These are phyloP conservation scores for Dactylella cylindrospora DNA, from an alignment of 2,329 filamentous ascomycete species.

Conservation along the genomic window DNA sequence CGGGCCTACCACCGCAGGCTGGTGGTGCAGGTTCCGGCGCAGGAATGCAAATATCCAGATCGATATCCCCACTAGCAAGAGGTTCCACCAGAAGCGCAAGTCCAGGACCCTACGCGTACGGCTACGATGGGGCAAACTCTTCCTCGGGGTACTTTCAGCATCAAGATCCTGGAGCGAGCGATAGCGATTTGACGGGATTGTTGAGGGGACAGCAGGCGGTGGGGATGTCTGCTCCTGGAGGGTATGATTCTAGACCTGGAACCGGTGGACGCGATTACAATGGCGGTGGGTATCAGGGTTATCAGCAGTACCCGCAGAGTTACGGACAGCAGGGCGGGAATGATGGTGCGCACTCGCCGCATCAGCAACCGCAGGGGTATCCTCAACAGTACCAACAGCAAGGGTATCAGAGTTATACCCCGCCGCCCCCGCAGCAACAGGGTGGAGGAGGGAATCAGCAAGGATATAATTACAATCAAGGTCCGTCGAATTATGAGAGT, in stretches of 20 bases:
- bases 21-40: too few relatives aligned
- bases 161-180: constrained; percentile 3
- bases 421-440: constrained; percentile 13
- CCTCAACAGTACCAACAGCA: not conserved
- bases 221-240: constrained; percentile 7
- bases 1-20: too few relatives aligned
- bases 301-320: not conserved
- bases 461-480: constrained; percentile 52
- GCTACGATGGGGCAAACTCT: not conserved
- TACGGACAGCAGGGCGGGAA: not conserved
- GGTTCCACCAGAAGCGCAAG: too few relatives aligned
- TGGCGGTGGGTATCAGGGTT: constrained; percentile 1
- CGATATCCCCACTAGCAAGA: constrained; percentile 19
- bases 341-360: too few relatives aligned
- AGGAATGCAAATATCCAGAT: too few relatives aligned
- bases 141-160: constrained; percentile 12
- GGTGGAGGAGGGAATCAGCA: constrained; percentile 48
- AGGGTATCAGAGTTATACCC: not conserved
- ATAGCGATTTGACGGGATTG: constrained; percentile 29
- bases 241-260: constrained; percentile 12
- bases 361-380: not conserved
- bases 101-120: not conserved
- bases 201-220: constrained; percentile 6
- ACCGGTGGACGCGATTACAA: constrained; percentile 9
- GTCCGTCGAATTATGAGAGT: constrained; percentile 17